Evolutionary conservation across 345 rosid species (phyloP).

Genomic region (Aethionema arabicum): DNA sequence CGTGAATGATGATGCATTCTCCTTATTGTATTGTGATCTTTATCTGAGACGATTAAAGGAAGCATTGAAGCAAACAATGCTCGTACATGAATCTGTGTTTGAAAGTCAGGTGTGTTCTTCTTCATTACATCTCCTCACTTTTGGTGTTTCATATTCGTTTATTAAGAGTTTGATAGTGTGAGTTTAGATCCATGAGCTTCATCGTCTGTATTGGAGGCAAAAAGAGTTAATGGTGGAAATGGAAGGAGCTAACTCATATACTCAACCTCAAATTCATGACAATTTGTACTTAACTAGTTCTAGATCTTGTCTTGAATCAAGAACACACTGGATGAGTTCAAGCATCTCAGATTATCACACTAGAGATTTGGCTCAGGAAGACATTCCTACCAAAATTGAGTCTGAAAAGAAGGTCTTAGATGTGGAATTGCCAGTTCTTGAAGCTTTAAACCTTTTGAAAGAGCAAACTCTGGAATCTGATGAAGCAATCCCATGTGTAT

Average conservation of each 20-base stretch:
- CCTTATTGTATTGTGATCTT: constrained; percentile 26
- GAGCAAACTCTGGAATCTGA: constrained; percentile 27
- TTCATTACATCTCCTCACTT: neutral
- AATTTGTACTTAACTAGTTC: constrained; percentile 28
- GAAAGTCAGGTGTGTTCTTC: constrained; percentile 49
- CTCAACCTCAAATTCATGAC: constrained; percentile 25
- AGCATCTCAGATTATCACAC: constrained; percentile 32
- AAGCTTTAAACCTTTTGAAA: constrained; percentile 17
- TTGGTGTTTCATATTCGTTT: constrained; percentile 3
- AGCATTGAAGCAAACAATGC: constrained; percentile 50
- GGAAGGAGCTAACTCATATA: constrained; percentile 26
- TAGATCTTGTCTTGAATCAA: constrained; percentile 21
- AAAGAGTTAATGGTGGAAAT: constrained; percentile 54
- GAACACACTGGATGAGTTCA: constrained; percentile 32
- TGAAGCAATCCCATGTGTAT: constrained; percentile 24
- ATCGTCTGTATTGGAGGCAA: constrained; percentile 56
- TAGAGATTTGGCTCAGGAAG: constrained; percentile 19
- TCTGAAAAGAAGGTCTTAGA: constrained; percentile 52
- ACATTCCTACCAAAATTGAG: constrained; percentile 22
- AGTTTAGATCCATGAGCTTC: constrained; percentile 56
- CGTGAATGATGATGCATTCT: constrained; percentile 29
- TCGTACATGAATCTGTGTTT: constrained; percentile 57
- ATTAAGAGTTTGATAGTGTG: constrained; percentile 12
- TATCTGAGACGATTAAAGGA: constrained; percentile 40
- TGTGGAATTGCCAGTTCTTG: constrained; percentile 51